phyloP scores from a whole-genome alignment of 1,284 basidiomycete genomes.

The Cerrena zonata region DNA sequence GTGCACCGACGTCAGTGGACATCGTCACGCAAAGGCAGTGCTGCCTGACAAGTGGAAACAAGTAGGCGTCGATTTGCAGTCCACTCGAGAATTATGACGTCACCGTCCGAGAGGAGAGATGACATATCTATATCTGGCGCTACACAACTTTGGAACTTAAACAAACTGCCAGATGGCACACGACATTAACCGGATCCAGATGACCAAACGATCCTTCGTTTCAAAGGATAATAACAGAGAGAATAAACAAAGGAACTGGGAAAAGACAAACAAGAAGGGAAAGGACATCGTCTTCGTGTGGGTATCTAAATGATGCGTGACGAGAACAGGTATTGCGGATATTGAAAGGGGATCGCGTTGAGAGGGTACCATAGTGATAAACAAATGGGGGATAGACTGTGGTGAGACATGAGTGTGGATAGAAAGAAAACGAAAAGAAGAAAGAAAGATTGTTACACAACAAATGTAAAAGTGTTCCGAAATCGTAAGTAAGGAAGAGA shows the following conservation, averaged over 20 bases:
- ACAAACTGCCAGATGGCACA: no score
- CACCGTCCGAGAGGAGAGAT: no score
- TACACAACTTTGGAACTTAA: no score
- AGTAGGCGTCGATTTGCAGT: no score
- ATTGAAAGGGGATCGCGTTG: no score
- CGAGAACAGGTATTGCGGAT: not conserved
- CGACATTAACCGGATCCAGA: no score
- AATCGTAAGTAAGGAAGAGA: not conserved
- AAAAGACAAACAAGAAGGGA: not conserved
- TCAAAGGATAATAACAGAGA: not conserved
- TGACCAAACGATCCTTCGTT: no score
- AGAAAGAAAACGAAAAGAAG: not conserved
- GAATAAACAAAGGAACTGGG: not conserved
- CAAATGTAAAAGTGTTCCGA: not conserved
- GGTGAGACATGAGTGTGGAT: not conserved
- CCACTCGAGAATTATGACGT: no score
- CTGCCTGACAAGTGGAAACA: no score
- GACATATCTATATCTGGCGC: no score
- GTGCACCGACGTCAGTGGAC: not conserved
- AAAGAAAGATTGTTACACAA: not conserved
- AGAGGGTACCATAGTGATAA: not conserved
- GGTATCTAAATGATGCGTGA: conserved; percentile 1
- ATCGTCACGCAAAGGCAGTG: not conserved
- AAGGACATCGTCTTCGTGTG: not conserved
- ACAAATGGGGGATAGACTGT: not conserved